Conservation (phyloP, 2,329 filamentous ascomycete genomes). For the Dactylonectria macrodidyma region DNA sequence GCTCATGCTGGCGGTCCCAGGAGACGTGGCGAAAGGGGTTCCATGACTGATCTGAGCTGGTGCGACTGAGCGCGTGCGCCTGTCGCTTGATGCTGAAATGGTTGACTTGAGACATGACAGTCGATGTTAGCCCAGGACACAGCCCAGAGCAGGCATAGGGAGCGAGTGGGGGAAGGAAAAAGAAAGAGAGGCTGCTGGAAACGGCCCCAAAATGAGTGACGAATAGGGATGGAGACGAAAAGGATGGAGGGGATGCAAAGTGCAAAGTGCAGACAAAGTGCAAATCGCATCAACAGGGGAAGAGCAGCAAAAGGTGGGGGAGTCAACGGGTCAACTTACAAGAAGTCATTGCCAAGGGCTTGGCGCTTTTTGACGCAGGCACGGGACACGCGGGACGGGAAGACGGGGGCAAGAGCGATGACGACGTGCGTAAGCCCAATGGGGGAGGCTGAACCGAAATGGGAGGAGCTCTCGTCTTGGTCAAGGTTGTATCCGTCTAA, state of each 20-base stretch:
- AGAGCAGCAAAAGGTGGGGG: neutral
- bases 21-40: conserved; percentile 62
- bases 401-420: too few species aligned
- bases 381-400: neutral
- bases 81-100: conserved; percentile 60
- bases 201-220: neutral
- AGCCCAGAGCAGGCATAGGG: neutral
- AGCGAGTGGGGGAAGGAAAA: neutral
- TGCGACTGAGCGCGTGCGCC: conserved; percentile 60
- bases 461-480: too few species aligned
- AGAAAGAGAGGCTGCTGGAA: neutral
- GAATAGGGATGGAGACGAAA: conserved; percentile 1
- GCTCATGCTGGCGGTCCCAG: conserved; percentile 51
- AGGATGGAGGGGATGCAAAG: neutral
- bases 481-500: neutral
- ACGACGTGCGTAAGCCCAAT: too few species aligned
- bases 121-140: conserved; percentile 1
- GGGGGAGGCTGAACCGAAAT: too few species aligned
- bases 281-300: neutral
- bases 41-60: conserved; percentile 56
- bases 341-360: conserved; percentile 21
- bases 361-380: neutral
- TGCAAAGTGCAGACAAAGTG: neutral
- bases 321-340: conserved; percentile 13
- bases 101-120: conserved; percentile 58